Evolutionary conservation across 768 basidiomycete genomes (phyloP).

Genomic region (Podaxis sp.): DNA sequence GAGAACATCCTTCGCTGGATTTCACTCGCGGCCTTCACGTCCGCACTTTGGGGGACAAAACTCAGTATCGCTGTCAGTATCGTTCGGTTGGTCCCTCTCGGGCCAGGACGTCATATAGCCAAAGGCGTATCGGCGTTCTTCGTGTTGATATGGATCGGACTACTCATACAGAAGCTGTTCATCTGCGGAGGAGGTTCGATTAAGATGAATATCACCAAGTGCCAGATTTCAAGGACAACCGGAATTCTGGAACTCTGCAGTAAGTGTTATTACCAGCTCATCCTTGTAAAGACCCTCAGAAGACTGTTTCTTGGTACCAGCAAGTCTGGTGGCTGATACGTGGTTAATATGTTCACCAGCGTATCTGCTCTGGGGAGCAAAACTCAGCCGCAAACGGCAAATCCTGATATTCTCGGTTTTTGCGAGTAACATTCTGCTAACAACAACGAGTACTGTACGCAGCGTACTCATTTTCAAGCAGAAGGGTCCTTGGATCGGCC

Average conservation of each 20-base stretch:
- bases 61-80: slow-evolving; percentile 21
- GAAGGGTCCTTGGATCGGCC: background rate
- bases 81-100: slow-evolving; percentile 13
- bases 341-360: slow-evolving; percentile 25
- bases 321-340: slow-evolving; percentile 22
- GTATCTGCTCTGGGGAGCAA: slow-evolving; percentile 25
- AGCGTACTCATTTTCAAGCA: slow-evolving; percentile 17
- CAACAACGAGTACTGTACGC: slow-evolving; percentile 20
- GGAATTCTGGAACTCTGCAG: slow-evolving; percentile 14
- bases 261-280: background rate
- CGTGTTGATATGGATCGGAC: slow-evolving; percentile 1
- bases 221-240: slow-evolving; percentile 4
- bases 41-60: slow-evolving; percentile 17
- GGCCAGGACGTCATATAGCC: slow-evolving; percentile 1
- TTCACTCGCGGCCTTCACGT: background rate
- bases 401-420: slow-evolving; percentile 26
- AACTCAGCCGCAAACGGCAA: slow-evolving; percentile 19
- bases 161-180: slow-evolving; percentile 18
- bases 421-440: slow-evolving; percentile 21
- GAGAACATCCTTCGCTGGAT: background rate
- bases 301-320: slow-evolving; percentile 15
- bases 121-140: slow-evolving; percentile 15
- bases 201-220: background rate
- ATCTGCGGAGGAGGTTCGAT: slow-evolving; percentile 8
- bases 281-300: background rate